Evolutionary conservation across 2,329 filamentous ascomycete genomes (phyloP), one percentile per base, ranked within the genome.

Genomic region (Pseudogymnoascus sp.): DNA sequence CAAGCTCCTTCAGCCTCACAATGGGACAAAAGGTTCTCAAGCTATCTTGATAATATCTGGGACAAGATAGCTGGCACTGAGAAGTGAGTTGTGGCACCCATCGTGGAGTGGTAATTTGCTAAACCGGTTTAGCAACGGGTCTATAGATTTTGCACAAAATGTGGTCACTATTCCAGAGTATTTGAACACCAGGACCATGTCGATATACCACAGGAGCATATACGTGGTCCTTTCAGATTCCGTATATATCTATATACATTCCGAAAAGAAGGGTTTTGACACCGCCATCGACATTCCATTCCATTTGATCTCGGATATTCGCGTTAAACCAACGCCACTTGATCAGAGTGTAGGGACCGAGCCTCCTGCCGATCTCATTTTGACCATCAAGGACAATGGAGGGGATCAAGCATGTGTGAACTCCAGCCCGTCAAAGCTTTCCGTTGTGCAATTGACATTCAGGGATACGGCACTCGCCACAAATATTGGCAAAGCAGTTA

Each of bases 21-120:
- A 42, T 61, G 59, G 59, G 59, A 61, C 12, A 61, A 61, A 40
- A 61, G 6, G 14, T 61, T 61, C 39, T 42, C 34, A 18, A 42
- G 26, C 14, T 61, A 61, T 26, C 21, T 61, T 61, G 59, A 61
- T 40, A 14, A 26, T 11, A 40, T 61, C 34, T 61, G 59, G 59
- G 36, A n/a, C n/a, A 40, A 12, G 14, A 40, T 42, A 61, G 4
- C 12, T 16, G 16, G 11, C 7, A 26, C n/a, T 7, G 51, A 34
- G 51, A 57, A 61, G 59, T 40, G 59, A 39, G 34, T 61, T 61
- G 34, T 61, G 12, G 3, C 5, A 16, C 21, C 18, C 14, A 61
- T 14, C 10, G 5, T 36, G 8, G 34, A 61, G 59, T 11, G 36
- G 16, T 40, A 61, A 42, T 14, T 26, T 39, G 21, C 36, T 42